Percentiles rank a stretch among this genome's conserved stretches.
These are phyloP conservation scores for Penicillium sp. DNA, from an alignment of 2,329 filamentous ascomycete species.

Conservation along the genomic window DNA sequence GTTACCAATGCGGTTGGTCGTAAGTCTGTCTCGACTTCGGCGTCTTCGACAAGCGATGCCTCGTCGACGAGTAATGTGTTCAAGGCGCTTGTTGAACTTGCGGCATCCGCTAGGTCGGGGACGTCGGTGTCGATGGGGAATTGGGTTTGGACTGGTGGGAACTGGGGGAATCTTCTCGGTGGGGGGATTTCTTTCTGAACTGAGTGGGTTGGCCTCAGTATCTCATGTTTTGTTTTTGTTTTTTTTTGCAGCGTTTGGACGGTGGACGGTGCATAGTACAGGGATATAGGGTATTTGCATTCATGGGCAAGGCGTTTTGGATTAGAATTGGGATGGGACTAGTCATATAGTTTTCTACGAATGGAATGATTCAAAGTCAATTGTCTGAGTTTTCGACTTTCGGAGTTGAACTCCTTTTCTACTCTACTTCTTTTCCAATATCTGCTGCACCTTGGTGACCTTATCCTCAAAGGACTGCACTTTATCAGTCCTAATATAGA, in stretches of 20 bases:
- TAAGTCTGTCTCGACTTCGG: slow-evolving; percentile 30
- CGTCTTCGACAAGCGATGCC: slow-evolving; percentile 25
- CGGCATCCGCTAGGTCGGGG: slow-evolving; percentile 37
- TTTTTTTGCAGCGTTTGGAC: background rate
- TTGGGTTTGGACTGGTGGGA: slow-evolving; percentile 46
- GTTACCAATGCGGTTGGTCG: slow-evolving; percentile 49
- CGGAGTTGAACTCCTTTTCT: background rate
- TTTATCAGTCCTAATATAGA: slow-evolving; percentile 71
- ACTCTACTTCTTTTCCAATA: slow-evolving; percentile 42
- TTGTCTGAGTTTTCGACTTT: background rate
- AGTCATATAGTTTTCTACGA: background rate
- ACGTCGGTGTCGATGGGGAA: slow-evolving; percentile 40
- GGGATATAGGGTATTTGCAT: background rate
- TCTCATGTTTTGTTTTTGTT: background rate
- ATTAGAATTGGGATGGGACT: background rate
- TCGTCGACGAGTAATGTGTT: slow-evolving; percentile 37
- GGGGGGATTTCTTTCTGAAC: slow-evolving; percentile 39
- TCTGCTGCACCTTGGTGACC: slow-evolving; percentile 59
- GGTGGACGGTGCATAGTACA: background rate
- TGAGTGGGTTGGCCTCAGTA: background rate
- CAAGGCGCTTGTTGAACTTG: slow-evolving; percentile 39
- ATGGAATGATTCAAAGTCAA: slow-evolving; percentile 1
- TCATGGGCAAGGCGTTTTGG: background rate
- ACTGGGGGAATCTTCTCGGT: slow-evolving; percentile 41
- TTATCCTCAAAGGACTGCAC: slow-evolving; percentile 78